Evolutionary conservation across 106 monocot species (phyloP).

Genomic region (Xerophyta viscosa): DNA sequence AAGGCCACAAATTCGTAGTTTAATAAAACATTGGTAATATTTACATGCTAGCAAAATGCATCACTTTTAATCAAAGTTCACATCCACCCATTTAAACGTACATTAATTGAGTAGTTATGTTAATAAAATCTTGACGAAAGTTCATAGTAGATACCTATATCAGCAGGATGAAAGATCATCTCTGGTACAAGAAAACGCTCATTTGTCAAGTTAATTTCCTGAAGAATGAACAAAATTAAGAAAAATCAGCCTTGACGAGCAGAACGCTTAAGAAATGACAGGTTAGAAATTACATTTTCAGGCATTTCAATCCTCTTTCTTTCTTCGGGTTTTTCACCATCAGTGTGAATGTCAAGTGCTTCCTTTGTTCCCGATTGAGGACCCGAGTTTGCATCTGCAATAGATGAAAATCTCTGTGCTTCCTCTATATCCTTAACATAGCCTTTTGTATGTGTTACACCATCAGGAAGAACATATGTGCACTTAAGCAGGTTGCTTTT

Average conservation of each 20-base stretch:
- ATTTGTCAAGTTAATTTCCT: slow-evolving; percentile 83
- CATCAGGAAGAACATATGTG: slow-evolving; percentile 95
- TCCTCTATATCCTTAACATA: slow-evolving; percentile 74
- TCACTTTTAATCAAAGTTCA: no score
- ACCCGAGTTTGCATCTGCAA: slow-evolving; percentile 17
- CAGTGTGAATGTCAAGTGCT: slow-evolving; percentile 6
- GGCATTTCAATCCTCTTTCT: slow-evolving; percentile 43
- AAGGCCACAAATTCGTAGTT: no score
- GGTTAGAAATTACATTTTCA: slow-evolving; percentile 53
- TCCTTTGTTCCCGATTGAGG: slow-evolving; percentile 8
- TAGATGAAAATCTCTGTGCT: slow-evolving; percentile 53
- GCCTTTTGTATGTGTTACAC: slow-evolving; percentile 71
- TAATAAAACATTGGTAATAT: no score
- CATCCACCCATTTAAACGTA: no score
- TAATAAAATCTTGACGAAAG: no score
- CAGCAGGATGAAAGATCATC: slow-evolving; percentile 77
- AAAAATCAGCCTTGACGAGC: neutral
- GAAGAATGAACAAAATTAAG: slow-evolving; percentile 10
- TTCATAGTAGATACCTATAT: slow-evolving; percentile 53
- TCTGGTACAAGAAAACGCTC: slow-evolving; percentile 97
- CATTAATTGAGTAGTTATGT: no score
- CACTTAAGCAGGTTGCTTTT: slow-evolving; percentile 75
- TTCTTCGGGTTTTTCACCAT: slow-evolving; percentile 29
- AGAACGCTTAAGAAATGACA: no score
- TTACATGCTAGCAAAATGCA: no score